Percentiles rank a stretch among this genome's conserved stretches.
Evolutionary conservation across 108 stramenopile genomes (phyloP).

Genomic region (Pseudonitzschia delicatissima): DNA sequence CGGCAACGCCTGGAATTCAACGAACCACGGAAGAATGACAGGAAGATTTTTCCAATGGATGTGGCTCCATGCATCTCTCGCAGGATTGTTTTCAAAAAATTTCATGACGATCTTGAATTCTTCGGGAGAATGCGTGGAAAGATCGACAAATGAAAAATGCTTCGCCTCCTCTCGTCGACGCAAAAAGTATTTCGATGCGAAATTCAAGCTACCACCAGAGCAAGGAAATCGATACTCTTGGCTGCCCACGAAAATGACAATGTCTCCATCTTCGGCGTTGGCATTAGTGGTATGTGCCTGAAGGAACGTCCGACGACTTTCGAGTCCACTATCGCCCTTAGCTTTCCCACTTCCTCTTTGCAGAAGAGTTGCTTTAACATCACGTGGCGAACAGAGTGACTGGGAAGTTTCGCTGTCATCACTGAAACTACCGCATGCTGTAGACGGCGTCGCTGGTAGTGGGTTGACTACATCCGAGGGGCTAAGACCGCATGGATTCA

Average conservation of each 20-base stretch:
- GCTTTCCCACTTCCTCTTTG: too few species aligned
- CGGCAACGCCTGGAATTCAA: constrained; percentile 10
- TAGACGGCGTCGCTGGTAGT: not conserved
- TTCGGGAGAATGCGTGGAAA: constrained; percentile 2
- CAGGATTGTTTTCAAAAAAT: not conserved
- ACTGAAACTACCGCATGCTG: constrained; percentile 1
- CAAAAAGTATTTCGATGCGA: not conserved
- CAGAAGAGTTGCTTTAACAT: too few species aligned
- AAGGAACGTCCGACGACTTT: too few species aligned
- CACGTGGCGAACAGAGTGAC: too few species aligned
- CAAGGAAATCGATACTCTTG: not conserved
- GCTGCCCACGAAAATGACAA: not conserved
- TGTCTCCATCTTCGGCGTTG: not conserved
- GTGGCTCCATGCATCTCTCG: not conserved
- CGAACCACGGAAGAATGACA: constrained; percentile 24
- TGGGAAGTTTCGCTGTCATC: not conserved
- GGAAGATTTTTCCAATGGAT: constrained; percentile 19
- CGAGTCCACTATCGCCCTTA: too few species aligned
- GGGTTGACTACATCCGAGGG: too few species aligned
- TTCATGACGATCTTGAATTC: not conserved
- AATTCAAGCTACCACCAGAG: not conserved
- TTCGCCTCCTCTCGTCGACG: not conserved
- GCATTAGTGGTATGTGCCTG: too few species aligned
- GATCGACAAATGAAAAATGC: constrained; percentile 5
- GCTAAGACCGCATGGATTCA: not conserved